phyloP scores from a whole-genome alignment of 129 eudicot species.

The Chrysanthemum makinoi region DNA sequence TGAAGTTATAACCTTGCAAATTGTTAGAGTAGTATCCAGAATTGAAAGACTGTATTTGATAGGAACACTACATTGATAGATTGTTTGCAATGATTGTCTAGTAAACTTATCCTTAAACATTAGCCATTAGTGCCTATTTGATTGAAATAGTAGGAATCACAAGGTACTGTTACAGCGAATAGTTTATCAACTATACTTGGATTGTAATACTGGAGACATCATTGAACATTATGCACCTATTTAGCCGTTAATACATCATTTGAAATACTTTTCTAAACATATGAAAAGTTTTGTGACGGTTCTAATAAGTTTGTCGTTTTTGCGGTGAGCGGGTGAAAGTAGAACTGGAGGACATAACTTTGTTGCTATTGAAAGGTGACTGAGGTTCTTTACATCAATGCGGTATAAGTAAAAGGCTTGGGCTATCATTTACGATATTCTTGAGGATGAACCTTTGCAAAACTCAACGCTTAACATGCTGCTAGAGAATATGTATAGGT shows the following conservation, averaged over 20 bases:
- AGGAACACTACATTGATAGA: not conserved
- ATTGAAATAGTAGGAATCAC: not conserved
- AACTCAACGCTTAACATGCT: not conserved
- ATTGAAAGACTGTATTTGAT: not conserved
- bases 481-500: not conserved
- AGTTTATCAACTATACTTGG: not conserved
- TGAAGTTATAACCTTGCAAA: constrained; percentile 11
- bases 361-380: not conserved
- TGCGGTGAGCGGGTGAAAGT: not conserved
- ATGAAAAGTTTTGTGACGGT: too few relatives aligned
- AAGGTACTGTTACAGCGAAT: not conserved
- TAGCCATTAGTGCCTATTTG: not conserved
- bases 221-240: not conserved
- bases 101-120: not conserved
- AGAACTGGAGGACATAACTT: not conserved
- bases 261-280: too few relatives aligned
- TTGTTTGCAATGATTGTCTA: not conserved
- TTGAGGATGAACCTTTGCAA: not conserved
- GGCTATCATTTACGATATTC: not conserved
- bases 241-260: not conserved
- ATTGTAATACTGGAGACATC: too few relatives aligned
- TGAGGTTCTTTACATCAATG: constrained; percentile 14
- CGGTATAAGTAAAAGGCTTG: not conserved
- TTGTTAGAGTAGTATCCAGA: not conserved
- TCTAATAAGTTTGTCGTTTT: not conserved